Evolutionary conservation across 352 stramenopile species (phyloP).

Genomic region (Phytophthora sp.): DNA sequence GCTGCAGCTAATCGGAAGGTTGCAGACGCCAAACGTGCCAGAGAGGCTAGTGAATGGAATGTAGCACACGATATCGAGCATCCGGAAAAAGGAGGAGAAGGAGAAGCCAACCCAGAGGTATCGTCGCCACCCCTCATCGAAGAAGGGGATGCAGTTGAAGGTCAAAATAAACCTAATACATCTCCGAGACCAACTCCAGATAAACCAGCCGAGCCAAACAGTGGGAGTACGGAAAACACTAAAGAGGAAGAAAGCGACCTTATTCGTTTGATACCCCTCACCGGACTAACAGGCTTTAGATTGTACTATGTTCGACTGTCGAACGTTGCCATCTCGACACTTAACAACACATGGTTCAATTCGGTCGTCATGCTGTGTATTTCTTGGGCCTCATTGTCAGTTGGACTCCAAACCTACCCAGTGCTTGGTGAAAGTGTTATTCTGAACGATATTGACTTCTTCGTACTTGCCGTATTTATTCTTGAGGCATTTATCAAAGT

Average conservation of each 20-base stretch:
- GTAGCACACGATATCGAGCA: constrained; percentile 19
- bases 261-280: constrained; percentile 42
- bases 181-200: background rate
- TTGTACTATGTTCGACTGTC: constrained; percentile 40
- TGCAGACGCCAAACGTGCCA: constrained; percentile 21
- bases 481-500: constrained; percentile 83
- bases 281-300: constrained; percentile 35
- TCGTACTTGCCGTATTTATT: constrained; percentile 78
- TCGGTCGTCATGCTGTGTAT: constrained; percentile 79
- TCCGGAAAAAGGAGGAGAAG: background rate
- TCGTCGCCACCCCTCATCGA: background rate
- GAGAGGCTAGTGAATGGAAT: constrained; percentile 30
- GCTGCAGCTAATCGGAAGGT: constrained; percentile 32
- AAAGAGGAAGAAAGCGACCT: constrained; percentile 31
- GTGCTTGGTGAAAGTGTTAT: constrained; percentile 42
- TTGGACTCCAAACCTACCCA: constrained; percentile 83
- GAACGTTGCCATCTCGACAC: constrained; percentile 50
- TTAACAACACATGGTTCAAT: constrained; percentile 67
- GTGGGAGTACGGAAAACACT: background rate
- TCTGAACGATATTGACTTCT: constrained; percentile 69
- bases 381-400: constrained; percentile 79
- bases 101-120: background rate
- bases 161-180: background rate
- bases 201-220: background rate
- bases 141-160: background rate